Percentiles rank a stretch among this genome's conserved stretches.
phyloP scores from a whole-genome alignment of 1,284 basidiomycete genomes.

The Ceratobasidium sp. region DNA sequence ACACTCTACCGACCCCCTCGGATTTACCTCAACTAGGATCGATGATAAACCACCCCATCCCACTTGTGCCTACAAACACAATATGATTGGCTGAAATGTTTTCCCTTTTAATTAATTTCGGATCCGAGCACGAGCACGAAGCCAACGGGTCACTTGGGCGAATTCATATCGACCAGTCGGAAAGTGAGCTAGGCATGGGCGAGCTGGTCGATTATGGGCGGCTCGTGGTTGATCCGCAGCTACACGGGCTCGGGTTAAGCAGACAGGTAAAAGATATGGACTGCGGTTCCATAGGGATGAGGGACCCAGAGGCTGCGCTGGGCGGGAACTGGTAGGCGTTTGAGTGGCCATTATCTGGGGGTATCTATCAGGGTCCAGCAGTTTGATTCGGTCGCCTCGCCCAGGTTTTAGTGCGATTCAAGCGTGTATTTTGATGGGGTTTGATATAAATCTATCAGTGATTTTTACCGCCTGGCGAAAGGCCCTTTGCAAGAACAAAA shows the following conservation, averaged over 20 bases:
- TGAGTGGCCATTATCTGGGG: too few species aligned
- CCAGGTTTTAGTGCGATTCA: too few species aligned
- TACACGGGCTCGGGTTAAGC: background rate
- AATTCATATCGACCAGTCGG: background rate
- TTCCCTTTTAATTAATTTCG: background rate
- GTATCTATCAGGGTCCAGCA: too few species aligned
- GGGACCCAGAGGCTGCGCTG: too few species aligned
- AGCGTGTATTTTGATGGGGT: too few species aligned
- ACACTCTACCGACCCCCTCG: background rate
- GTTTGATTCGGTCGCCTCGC: too few species aligned
- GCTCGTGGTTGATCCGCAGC: conserved; percentile 29
- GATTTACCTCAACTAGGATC: too few species aligned
- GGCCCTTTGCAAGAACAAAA: too few species aligned
- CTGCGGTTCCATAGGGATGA: too few species aligned
- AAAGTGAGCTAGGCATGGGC: background rate
- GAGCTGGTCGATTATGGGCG: background rate
- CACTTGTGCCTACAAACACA: conserved; percentile 14
- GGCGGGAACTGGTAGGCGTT: too few species aligned
- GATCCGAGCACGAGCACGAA: background rate
- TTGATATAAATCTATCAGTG: too few species aligned
- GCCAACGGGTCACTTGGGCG: background rate
- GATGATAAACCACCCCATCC: conserved; percentile 6
- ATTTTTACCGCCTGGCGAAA: too few species aligned
- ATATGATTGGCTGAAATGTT: background rate
- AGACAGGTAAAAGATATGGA: background rate